Evolutionary conservation across 1,139 yeast species (phyloP), one percentile per base, ranked within the genome.

Genomic region (Diutina neorugosa): DNA sequence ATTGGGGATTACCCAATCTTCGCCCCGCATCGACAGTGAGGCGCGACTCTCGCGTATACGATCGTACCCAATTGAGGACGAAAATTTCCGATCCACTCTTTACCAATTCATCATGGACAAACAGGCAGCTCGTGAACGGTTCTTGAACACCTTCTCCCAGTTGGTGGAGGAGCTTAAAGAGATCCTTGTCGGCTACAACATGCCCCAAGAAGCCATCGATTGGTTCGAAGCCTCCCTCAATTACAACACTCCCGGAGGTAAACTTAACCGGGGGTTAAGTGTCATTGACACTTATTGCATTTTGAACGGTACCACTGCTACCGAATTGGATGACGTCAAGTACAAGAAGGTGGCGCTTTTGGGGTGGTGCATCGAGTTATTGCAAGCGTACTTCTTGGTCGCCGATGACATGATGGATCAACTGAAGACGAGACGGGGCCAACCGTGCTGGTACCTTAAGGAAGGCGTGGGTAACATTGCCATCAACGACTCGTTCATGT

Each of bases 341-440:
- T 93, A 90, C 74, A 81, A 81, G 68, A 84, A 83, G 64, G 89
- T 89, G 51, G 95, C 98, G 12, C 73, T 91, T 54, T 78, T 94
- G 61, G 99, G 99, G 20, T 94, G 98, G 98, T 79, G 91, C 61
- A 83, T 94, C 62, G 99, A 94, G 71, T 77, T 93, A 61, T 77
- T 93, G 62, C 99, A 94, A 71, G 98, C 97, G 2, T 93, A 89
- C 69, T 94, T 94, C 75, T 78, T 94, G 62, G 98, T 94, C 53
- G 96, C 98, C 42, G 99, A 94, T 68, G 99, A 94, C 69, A 94
- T 94, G 81, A 94, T 94, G 99, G 99, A 94, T 70, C 82, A 82
- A 61, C 88, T 97, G 43, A 86, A 89, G 69, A 94, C 98, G 51
- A 87, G 99, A 77, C 84, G 99, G 68, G 98, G 97, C 54, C 98